Evolutionary conservation across 202 grass and related monocot species (phyloP).

Genomic region (Miscanthus sacchariflorus): DNA sequence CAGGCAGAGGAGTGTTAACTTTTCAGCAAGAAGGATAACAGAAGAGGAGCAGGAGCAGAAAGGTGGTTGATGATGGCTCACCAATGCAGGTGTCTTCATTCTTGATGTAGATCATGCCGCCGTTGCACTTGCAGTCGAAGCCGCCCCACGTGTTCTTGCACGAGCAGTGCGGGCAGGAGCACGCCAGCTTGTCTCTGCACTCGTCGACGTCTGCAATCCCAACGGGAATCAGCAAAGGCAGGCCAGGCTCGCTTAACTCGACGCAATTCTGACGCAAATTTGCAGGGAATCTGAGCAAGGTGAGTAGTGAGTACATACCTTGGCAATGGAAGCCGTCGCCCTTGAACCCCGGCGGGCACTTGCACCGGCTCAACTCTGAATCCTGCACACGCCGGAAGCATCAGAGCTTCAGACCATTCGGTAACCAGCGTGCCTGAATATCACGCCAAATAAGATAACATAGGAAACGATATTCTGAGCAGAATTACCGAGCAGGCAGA

Average conservation of each 20-base stretch:
- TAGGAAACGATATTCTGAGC: background rate
- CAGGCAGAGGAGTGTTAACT: background rate
- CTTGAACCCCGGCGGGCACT: constrained; percentile 75
- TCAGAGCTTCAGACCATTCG: constrained; percentile 24
- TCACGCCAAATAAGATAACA: background rate
- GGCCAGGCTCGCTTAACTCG: background rate
- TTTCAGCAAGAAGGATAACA: background rate
- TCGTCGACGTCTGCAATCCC: constrained; percentile 73
- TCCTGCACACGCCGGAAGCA: constrained; percentile 46
- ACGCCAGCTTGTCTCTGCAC: constrained; percentile 76
- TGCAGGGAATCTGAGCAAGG: background rate
- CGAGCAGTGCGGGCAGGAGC: constrained; percentile 75
- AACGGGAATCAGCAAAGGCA: background rate
- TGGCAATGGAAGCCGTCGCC: constrained; percentile 77
- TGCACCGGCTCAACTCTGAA: constrained; percentile 63
- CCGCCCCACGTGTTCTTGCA: constrained; percentile 86
- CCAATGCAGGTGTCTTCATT: constrained; percentile 84
- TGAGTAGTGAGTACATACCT: constrained; percentile 43
- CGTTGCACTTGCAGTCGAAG: constrained; percentile 84
- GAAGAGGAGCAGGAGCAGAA: background rate
- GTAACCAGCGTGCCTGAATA: background rate
- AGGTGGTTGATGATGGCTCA: constrained; percentile 17
- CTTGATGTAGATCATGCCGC: constrained; percentile 67
- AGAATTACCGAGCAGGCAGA: constrained; percentile 82
- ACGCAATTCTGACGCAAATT: background rate